These are phyloP conservation scores for Escovopsis weberi DNA, from an alignment of 2,329 filamentous ascomycete species.

Conservation along the genomic window DNA sequence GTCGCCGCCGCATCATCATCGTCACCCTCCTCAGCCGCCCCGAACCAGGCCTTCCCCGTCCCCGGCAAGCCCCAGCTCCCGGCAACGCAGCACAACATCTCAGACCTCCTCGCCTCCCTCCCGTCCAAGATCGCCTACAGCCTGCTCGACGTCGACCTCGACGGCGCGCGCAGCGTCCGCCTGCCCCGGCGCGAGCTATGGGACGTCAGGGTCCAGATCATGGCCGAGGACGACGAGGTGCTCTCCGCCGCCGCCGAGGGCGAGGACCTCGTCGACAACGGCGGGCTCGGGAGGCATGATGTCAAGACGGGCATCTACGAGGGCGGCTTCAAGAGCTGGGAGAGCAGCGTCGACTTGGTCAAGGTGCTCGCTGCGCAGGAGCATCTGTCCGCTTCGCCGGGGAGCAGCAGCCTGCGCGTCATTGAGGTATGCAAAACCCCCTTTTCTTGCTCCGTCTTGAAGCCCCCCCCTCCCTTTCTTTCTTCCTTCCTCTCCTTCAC, in stretches of 20 bases:
- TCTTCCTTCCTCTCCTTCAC: background rate
- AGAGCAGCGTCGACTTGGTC: conserved; percentile 68
- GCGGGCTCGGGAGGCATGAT: conserved; percentile 51
- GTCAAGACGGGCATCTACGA: conserved; percentile 74
- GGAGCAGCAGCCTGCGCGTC: conserved; percentile 23
- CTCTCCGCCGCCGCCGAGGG: conserved; percentile 8
- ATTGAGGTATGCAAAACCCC: conserved; percentile 34
- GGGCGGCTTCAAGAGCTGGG: conserved; percentile 82
- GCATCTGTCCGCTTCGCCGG: conserved; percentile 17
- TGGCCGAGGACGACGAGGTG: conserved; percentile 49
- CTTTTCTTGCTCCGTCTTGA: background rate
- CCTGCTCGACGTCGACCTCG: conserved; percentile 39
- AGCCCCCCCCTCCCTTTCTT: no score
- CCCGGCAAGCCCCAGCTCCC: conserved; percentile 45
- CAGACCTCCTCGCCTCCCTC: conserved; percentile 38
- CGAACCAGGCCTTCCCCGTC: conserved; percentile 39
- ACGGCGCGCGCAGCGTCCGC: conserved; percentile 6
- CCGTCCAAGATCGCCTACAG: conserved; percentile 64
- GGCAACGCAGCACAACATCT: conserved; percentile 35
- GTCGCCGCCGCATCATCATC: conserved; percentile 9
- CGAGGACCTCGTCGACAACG: conserved; percentile 22
- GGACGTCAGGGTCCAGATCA: conserved; percentile 68
- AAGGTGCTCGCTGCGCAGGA: conserved; percentile 42
- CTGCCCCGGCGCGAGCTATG: conserved; percentile 66
- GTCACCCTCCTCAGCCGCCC: conserved; percentile 16